phyloP scores from a whole-genome alignment of 164 flowering plant species.

The Platanus orientalis region DNA sequence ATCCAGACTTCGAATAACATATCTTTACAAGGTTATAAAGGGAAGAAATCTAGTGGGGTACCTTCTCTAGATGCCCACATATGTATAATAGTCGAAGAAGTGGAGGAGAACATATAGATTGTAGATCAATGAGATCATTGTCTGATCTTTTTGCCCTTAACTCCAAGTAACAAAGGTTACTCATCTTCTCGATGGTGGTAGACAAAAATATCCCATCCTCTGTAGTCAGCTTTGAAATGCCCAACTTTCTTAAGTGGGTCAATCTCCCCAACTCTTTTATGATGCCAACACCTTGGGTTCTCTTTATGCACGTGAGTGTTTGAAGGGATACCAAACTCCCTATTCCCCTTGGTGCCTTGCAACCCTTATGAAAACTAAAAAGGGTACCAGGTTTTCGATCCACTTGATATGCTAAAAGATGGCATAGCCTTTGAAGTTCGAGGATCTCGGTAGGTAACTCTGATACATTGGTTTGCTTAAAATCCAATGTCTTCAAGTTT shows the following conservation, averaged over 20 bases:
- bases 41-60: conserved; percentile 16
- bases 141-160: background rate
- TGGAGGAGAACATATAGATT: background rate
- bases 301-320: conserved; percentile 3
- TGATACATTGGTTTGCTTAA: background rate
- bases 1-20: background rate
- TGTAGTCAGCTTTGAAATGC: background rate
- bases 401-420: background rate
- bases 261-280: conserved; percentile 6
- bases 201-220: conserved; percentile 7
- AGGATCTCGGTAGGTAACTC: background rate
- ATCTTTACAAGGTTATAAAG: background rate
- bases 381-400: too few species aligned
- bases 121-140: conserved; percentile 4
- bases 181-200: conserved; percentile 12
- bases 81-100: conserved; percentile 3
- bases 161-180: conserved; percentile 4
- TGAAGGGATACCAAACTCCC: conserved; percentile 8
- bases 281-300: background rate
- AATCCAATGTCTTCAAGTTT: background rate
- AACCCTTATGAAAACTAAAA: too few species aligned
- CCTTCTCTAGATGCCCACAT: conserved; percentile 3
- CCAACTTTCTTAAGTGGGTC: conserved; percentile 11
- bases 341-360: too few species aligned
- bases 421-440: background rate